Evolutionary conservation across 2,329 filamentous ascomycete species (phyloP).

Genomic region (Westerdykella aurantiaca): DNA sequence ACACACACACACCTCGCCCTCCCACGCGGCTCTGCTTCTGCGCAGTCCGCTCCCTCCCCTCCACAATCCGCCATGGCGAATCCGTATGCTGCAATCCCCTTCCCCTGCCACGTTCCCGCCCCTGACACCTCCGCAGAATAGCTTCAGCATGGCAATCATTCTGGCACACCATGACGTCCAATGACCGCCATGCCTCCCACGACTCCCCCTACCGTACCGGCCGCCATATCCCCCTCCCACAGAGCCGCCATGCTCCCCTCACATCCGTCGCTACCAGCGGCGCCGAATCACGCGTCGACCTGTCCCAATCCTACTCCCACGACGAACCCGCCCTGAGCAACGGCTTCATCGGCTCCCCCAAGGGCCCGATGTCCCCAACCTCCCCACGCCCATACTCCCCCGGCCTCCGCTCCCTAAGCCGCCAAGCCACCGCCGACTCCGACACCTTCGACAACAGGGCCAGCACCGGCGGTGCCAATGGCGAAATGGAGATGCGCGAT

Average conservation of each 20-base stretch:
- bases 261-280: constrained; percentile 82
- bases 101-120: not conserved
- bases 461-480: constrained; percentile 49
- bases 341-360: constrained; percentile 56
- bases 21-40: constrained; percentile 1
- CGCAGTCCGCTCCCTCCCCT: constrained; percentile 2
- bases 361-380: constrained; percentile 52
- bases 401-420: constrained; percentile 69
- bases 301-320: constrained; percentile 72
- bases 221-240: constrained; percentile 80
- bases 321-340: constrained; percentile 55
- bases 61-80: constrained; percentile 25
- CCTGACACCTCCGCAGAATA: constrained; percentile 29
- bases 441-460: constrained; percentile 49
- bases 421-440: constrained; percentile 52
- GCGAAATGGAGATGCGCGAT: constrained; percentile 93
- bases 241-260: constrained; percentile 73
- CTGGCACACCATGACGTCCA: constrained; percentile 79
- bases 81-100: constrained; percentile 21
- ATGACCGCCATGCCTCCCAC: constrained; percentile 79
- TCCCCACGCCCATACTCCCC: constrained; percentile 71
- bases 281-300: constrained; percentile 79
- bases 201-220: constrained; percentile 91
- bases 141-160: constrained; percentile 69
- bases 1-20: not conserved